These are phyloP conservation scores for Kazachstania martiniae DNA, from an alignment of 805 yeast species.

Conservation along the genomic window DNA sequence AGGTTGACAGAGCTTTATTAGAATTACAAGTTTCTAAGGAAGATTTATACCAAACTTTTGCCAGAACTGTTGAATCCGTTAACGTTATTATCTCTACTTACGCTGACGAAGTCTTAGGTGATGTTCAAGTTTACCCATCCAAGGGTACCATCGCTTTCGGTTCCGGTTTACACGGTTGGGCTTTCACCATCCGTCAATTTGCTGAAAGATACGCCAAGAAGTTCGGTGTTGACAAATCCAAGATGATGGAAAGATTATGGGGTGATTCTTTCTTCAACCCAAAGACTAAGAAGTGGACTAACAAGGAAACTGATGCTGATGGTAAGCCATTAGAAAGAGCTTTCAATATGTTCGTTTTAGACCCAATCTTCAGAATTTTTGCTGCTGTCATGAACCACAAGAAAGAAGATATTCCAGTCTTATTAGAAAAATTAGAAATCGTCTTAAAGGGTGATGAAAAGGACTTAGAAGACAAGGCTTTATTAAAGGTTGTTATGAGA, in stretches of 20 bases:
- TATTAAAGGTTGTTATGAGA: constrained; percentile 97
- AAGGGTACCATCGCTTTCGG: constrained; percentile 98
- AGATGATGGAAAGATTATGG: constrained; percentile 99
- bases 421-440: constrained; percentile 90
- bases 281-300: constrained; percentile 99
- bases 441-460: constrained; percentile 90
- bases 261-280: constrained; percentile 99
- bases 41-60: constrained; percentile 94
- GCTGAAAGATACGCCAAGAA: constrained; percentile 97
- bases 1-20: constrained; percentile 98
- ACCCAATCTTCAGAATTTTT: constrained; percentile 97
- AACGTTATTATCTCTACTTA: constrained; percentile 96
- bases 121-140: constrained; percentile 97
- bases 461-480: constrained; percentile 97
- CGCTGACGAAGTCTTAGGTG: constrained; percentile 84
- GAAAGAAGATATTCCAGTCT: constrained; percentile 89
- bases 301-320: constrained; percentile 89
- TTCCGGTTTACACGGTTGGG: constrained; percentile 99
- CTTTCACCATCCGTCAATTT: constrained; percentile 98
- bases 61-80: constrained; percentile 98
- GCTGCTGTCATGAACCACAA: constrained; percentile 97
- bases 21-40: constrained; percentile 98
- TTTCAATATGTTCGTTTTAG: constrained; percentile 97
- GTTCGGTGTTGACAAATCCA: constrained; percentile 95
- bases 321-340: constrained; percentile 97